Percentiles rank a stretch among this genome's conserved stretches.
phyloP scores from a whole-genome alignment of 805 yeast genomes.

The Candida pini region DNA sequence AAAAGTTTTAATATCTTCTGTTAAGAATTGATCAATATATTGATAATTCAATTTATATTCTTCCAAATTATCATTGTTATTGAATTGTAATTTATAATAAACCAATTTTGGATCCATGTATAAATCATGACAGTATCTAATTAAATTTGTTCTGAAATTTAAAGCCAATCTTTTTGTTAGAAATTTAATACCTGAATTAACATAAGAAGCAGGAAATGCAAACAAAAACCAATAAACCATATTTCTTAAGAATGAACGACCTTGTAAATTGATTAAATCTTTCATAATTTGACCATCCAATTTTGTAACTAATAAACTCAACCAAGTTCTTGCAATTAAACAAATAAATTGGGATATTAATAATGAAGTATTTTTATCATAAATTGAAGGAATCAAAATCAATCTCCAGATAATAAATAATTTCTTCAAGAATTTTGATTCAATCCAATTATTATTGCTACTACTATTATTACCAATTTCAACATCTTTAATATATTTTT shows the following conservation, averaged over 20 bases:
- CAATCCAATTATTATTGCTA: slow-evolving; percentile 10
- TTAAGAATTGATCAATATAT: slow-evolving; percentile 81
- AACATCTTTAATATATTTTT: slow-evolving; percentile 35
- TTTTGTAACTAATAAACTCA: slow-evolving; percentile 78
- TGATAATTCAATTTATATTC: slow-evolving; percentile 36
- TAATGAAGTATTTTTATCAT: slow-evolving; percentile 60
- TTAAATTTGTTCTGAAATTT: slow-evolving; percentile 77
- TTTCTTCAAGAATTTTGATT: slow-evolving; percentile 68
- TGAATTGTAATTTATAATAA: slow-evolving; percentile 74
- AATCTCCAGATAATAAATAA: slow-evolving; percentile 64
- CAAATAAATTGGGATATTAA: slow-evolving; percentile 68
- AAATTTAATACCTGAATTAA: slow-evolving; percentile 84
- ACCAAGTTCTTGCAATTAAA: slow-evolving; percentile 77
- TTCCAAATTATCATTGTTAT: slow-evolving; percentile 32
- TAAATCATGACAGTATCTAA: slow-evolving; percentile 84
- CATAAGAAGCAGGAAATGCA: slow-evolving; percentile 90
- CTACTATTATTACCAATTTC: slow-evolving; percentile 7
- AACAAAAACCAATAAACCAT: slow-evolving; percentile 81
- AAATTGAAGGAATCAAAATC: slow-evolving; percentile 71
- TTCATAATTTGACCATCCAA: slow-evolving; percentile 90
- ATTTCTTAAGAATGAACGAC: slow-evolving; percentile 68
- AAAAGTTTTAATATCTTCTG: slow-evolving; percentile 78
- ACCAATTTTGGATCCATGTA: slow-evolving; percentile 77
- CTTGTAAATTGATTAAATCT: slow-evolving; percentile 78
- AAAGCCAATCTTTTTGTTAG: slow-evolving; percentile 71